Evolutionary conservation across 2,329 filamentous ascomycete species (phyloP).

Genomic region (Fusarium equiseti): DNA sequence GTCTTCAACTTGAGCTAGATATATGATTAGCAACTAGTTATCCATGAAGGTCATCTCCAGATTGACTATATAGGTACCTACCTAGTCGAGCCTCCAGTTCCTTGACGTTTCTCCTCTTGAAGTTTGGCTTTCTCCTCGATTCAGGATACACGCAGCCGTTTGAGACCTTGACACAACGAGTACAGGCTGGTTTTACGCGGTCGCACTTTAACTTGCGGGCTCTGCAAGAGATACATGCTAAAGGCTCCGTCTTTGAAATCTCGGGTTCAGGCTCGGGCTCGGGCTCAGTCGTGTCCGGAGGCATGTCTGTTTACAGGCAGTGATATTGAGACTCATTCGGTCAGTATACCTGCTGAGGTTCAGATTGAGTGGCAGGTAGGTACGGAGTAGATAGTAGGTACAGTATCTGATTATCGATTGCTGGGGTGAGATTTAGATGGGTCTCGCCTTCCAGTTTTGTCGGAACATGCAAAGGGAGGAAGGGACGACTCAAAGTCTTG

Average conservation of each 20-base stretch:
- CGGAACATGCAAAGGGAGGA: conserved; percentile 3
- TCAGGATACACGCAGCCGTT: conserved; percentile 90
- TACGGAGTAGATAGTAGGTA: background rate
- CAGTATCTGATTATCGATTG: background rate
- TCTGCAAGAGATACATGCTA: conserved; percentile 87
- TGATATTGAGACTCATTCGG: conserved; percentile 32
- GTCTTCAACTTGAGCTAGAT: conserved; percentile 81
- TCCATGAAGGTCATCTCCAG: background rate
- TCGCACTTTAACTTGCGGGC: conserved; percentile 91
- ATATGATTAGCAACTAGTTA: conserved; percentile 18
- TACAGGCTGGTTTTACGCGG: conserved; percentile 80
- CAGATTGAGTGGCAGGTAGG: background rate
- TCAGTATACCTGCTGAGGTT: background rate
- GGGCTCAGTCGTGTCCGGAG: conserved; percentile 42
- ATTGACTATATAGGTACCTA: conserved; percentile 57
- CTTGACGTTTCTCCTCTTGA: conserved; percentile 90
- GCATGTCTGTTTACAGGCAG: conserved; percentile 29
- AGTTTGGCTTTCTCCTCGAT: conserved; percentile 86
- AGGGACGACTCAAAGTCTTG: background rate
- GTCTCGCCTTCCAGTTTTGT: background rate
- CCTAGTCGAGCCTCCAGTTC: conserved; percentile 88
- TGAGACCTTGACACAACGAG: conserved; percentile 79
- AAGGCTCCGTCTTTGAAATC: conserved; percentile 56
- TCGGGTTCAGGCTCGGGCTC: conserved; percentile 29
- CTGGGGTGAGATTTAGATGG: background rate